Conservation (phyloP, 2,329 filamentous ascomycete genomes). For the Aspergillus sp. region DNA sequence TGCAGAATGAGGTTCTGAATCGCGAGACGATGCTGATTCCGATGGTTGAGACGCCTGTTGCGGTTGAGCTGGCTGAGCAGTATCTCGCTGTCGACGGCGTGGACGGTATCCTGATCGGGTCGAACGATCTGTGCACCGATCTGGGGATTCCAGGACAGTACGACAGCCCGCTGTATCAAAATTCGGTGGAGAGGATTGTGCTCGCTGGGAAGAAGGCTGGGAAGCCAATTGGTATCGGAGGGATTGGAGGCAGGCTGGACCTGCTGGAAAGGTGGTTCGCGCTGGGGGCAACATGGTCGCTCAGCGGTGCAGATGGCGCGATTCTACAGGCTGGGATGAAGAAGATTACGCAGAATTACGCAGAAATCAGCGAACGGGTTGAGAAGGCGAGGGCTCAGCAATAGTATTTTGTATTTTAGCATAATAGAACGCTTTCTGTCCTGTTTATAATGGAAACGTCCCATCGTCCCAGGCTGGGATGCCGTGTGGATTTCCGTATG, state of each 20-base stretch:
- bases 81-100: constrained; percentile 44
- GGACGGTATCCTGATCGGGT: constrained; percentile 46
- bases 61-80: constrained; percentile 42
- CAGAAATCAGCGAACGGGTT: constrained; percentile 23
- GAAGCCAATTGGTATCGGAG: constrained; percentile 44
- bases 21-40: constrained; percentile 41
- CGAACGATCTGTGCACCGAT: constrained; percentile 47
- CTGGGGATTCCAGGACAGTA: constrained; percentile 46
- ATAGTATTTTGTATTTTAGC: neutral
- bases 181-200: constrained; percentile 36
- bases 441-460: neutral
- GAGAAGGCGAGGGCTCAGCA: constrained; percentile 7
- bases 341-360: constrained; percentile 32
- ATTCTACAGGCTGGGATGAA: constrained; percentile 40
- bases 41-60: constrained; percentile 45
- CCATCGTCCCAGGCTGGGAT: neutral
- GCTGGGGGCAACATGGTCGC: constrained; percentile 41
- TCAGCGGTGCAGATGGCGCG: constrained; percentile 37
- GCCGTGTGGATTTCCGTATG: neutral
- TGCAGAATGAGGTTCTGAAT: constrained; percentile 38
- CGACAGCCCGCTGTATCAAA: constrained; percentile 32
- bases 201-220: constrained; percentile 40
- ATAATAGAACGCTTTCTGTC: too few species aligned
- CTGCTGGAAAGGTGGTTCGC: constrained; percentile 43
- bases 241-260: constrained; percentile 42